Evolutionary conservation across 495 filamentous ascomycete genomes (phyloP).

Genomic region (Annulohypoxylon moriforme): DNA sequence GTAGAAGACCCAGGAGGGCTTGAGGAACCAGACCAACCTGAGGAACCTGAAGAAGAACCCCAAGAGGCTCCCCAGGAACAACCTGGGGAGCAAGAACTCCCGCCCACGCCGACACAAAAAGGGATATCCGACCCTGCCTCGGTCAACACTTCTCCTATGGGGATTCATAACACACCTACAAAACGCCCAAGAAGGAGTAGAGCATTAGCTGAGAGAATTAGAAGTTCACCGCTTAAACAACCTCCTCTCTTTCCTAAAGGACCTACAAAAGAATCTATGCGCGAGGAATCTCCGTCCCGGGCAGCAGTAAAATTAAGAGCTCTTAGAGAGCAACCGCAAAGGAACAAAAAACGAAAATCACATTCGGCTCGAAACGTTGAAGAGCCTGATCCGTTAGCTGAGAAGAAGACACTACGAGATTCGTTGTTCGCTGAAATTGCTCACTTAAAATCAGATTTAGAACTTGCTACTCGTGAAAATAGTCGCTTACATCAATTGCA

Average conservation of each 20-base stretch:
- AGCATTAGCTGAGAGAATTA: slow-evolving; percentile 53
- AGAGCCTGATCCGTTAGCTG: slow-evolving; percentile 51
- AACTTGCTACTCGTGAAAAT: slow-evolving; percentile 52
- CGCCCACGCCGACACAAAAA: slow-evolving; percentile 73
- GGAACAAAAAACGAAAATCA: slow-evolving; percentile 38
- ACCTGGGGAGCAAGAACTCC: slow-evolving; percentile 71
- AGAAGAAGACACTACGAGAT: slow-evolving; percentile 54
- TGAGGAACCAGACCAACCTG: slow-evolving; percentile 66
- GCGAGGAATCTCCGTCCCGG: slow-evolving; percentile 26
- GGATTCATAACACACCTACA: slow-evolving; percentile 66
- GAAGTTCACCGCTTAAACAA: slow-evolving; percentile 61
- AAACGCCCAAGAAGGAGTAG: slow-evolving; percentile 54
- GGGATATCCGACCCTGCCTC: slow-evolving; percentile 65
- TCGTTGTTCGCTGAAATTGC: slow-evolving; percentile 53
- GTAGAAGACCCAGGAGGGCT: slow-evolving; percentile 21
- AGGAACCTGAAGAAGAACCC: slow-evolving; percentile 60
- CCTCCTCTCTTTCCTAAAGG: slow-evolving; percentile 48
- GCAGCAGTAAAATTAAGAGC: slow-evolving; percentile 5
- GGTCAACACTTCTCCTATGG: slow-evolving; percentile 61
- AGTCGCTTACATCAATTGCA: slow-evolving; percentile 52
- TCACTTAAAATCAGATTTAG: slow-evolving; percentile 52
- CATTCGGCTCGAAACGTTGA: slow-evolving; percentile 51
- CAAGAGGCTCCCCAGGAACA: background rate
- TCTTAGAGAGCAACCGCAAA: slow-evolving; percentile 36
- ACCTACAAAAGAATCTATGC: background rate